phyloP scores from a whole-genome alignment of 768 basidiomycete genomes.

The Calocybe gangraenosa region DNA sequence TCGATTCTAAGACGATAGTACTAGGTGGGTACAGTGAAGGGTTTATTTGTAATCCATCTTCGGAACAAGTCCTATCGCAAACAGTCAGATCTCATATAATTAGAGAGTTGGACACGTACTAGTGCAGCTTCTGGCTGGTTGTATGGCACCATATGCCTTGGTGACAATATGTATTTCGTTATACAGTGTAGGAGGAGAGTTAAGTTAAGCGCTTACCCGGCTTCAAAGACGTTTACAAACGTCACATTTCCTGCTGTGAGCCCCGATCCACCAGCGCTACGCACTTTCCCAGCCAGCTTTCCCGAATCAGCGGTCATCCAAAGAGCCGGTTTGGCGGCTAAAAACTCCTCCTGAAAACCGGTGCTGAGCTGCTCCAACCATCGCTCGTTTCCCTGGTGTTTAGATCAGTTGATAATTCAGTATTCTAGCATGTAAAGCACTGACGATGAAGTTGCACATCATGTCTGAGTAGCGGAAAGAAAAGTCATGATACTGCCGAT shows the following conservation, averaged over 20 bases:
- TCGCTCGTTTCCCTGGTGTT: constrained; percentile 62
- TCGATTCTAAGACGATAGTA: neutral
- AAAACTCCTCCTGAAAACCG: constrained; percentile 60
- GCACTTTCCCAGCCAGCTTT: constrained; percentile 61
- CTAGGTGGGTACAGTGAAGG: neutral
- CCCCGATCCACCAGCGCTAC: constrained; percentile 61
- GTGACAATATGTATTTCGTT: constrained; percentile 7
- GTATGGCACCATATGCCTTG: constrained; percentile 84
- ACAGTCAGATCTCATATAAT: neutral
- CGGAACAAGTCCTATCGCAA: neutral
- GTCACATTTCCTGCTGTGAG: constrained; percentile 80
- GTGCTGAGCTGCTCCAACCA: constrained; percentile 69
- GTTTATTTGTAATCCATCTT: neutral
- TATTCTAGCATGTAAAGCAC: too few species aligned
- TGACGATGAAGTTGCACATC: constrained; percentile 83
- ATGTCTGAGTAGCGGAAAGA: constrained; percentile 45
- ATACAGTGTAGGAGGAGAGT: constrained; percentile 1
- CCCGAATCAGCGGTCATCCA: constrained; percentile 55
- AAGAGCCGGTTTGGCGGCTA: constrained; percentile 38
- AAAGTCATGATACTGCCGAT: constrained; percentile 13
- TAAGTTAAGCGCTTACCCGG: constrained; percentile 53
- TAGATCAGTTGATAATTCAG: neutral
- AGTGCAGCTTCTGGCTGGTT: constrained; percentile 88
- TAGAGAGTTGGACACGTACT: constrained; percentile 38
- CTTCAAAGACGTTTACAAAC: constrained; percentile 72